Percentiles rank a stretch among this genome's conserved stretches.
phyloP scores from a whole-genome alignment of 805 yeast species.

The Geotrichum ghanense region DNA sequence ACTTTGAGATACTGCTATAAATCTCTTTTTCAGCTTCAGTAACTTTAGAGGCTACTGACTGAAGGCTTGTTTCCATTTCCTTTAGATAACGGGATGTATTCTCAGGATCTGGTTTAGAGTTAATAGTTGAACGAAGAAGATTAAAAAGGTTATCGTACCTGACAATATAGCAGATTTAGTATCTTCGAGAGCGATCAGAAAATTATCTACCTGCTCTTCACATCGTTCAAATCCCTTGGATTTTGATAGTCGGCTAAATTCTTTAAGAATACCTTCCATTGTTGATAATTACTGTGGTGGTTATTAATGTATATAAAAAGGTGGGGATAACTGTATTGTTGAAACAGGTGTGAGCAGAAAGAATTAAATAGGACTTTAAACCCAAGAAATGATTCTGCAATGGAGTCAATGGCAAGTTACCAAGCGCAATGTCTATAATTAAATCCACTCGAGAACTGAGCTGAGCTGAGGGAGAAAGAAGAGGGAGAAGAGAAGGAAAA shows the following conservation, averaged over 20 bases:
- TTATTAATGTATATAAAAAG: too few species aligned
- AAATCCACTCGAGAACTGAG: too few species aligned
- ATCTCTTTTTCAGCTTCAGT: conserved; percentile 19
- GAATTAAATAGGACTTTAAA: too few species aligned
- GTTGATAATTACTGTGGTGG: too few species aligned
- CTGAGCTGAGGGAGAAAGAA: too few species aligned
- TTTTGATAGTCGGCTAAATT: conserved; percentile 21
- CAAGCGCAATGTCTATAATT: too few species aligned
- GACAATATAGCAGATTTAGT: conserved; percentile 18
- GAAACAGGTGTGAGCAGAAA: too few species aligned
- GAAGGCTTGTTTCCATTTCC: conserved; percentile 6
- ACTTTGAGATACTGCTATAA: conserved; percentile 20
- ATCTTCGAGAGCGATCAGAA: conserved; percentile 19
- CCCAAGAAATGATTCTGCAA: too few species aligned
- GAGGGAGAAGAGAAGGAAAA: too few species aligned
- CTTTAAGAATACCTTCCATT: conserved; percentile 25
- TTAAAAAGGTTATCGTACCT: conserved; percentile 1
- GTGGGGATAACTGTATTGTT: too few species aligned
- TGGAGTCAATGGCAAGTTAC: too few species aligned
- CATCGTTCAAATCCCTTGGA: conserved; percentile 24
- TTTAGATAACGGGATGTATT: conserved; percentile 10
- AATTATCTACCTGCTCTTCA: conserved; percentile 20
- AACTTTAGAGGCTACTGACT: conserved; percentile 13
- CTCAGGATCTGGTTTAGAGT: conserved; percentile 8
- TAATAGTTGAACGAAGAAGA: background rate